Evolutionary conservation across 257 asterid genomes (phyloP), one percentile per base, ranked within the genome.

Genomic region (Knoxia roxburghii): DNA sequence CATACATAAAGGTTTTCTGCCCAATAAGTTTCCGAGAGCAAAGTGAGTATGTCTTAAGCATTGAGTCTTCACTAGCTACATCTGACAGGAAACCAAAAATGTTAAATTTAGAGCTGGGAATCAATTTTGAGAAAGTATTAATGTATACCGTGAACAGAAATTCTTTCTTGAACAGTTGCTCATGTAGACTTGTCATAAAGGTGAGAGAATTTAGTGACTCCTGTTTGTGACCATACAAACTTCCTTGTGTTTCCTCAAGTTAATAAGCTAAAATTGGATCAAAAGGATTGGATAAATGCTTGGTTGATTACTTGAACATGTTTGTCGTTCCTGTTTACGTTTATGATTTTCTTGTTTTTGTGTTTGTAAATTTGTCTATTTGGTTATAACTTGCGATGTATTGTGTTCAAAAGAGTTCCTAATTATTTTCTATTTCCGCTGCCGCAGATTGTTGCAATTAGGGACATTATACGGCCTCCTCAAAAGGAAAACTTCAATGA

Each of bases 391-490:
- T 37, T 35, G 12, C 3, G 26, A 51, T 20, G 13, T 51, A 39
- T 72, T 10, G 45, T 9, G n/a, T 35, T 72, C 50, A 51, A 2
- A 18, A 32, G 29, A 11, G 26, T 63, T 35, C 62, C 29, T 75
- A 68, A n/a, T 2, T 59, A 29, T 5, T 23, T 57, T 17, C 4
- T 30, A 32, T 58, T 71, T 76, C 41, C 57, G 37, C 55, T 21
- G 20, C 18, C 26, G 51, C 85, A 94, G 99, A 90, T 94, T 74
- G 73, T 90, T 76, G 96, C 93, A 41, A 79, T 90, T 24, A 94
- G 87, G 83, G 99, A 94, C 80, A 83, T 94, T 74, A 90, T 94
- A 46, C 72, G 96, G 71, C 99, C 99, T 55, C 99, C 99, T 33
- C 89, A 70, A 61, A 94, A 82, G 77, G 97, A 94, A 82, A 94